Evolutionary conservation across 2,329 filamentous ascomycete species (phyloP).

Genomic region (Aspergillus fumigatus): DNA sequence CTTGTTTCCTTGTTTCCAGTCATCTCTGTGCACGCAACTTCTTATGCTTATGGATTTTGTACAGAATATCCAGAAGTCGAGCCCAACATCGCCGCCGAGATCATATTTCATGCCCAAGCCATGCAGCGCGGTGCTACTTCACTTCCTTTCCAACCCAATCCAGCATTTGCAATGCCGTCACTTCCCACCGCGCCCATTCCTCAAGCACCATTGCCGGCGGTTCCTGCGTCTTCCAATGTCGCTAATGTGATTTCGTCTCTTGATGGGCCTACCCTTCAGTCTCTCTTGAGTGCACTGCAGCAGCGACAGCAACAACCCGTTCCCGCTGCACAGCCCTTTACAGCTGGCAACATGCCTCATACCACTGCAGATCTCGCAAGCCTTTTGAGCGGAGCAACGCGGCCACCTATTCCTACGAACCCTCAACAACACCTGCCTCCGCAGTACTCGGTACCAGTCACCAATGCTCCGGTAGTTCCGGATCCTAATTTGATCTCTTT

Average conservation of each 20-base stretch:
- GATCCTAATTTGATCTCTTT: conserved; percentile 37
- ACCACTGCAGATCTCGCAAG: conserved; percentile 38
- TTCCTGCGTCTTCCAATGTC: conserved; percentile 48
- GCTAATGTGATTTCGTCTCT: conserved; percentile 63
- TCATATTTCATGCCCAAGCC: conserved; percentile 61
- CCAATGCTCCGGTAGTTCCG: conserved; percentile 24
- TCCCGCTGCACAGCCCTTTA: conserved; percentile 32
- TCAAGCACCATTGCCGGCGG: conserved; percentile 30
- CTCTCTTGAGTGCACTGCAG: conserved; percentile 59
- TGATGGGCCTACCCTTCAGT: conserved; percentile 67
- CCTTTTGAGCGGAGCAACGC: conserved; percentile 36
- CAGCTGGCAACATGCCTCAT: conserved; percentile 28
- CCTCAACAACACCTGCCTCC: conserved; percentile 25
- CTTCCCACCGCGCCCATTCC: conserved; percentile 27
- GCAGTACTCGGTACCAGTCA: conserved; percentile 27
- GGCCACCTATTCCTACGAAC: conserved; percentile 30
- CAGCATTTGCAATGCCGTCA: conserved; percentile 33
- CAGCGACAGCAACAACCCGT: conserved; percentile 34
- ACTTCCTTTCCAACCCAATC: conserved; percentile 35
- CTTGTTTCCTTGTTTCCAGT: not conserved
- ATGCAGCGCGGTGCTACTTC: conserved; percentile 32
- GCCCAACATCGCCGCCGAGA: conserved; percentile 70
- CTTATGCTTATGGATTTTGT: not conserved
- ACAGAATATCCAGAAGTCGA: conserved; percentile 78
- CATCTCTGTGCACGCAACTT: not conserved